phyloP scores from a whole-genome alignment of 2,329 filamentous ascomycete genomes.

The Thelonectria olida region DNA sequence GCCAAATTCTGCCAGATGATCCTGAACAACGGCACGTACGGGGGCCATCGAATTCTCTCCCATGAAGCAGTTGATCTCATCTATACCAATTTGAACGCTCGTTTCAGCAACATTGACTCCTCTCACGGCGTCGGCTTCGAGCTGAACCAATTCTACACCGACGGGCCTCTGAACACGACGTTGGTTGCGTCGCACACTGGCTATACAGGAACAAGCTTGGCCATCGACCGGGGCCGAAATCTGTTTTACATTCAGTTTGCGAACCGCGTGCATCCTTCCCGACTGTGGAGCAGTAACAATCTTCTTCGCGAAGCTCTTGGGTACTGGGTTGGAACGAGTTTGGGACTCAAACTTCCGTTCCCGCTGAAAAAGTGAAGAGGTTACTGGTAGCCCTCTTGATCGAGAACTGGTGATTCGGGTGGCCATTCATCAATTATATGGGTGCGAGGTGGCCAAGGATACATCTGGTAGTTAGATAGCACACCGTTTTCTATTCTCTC shows the following conservation, averaged over 20 bases:
- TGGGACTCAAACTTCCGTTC: neutral
- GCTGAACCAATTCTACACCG: constrained; percentile 45
- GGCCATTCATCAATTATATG: too few relatives aligned
- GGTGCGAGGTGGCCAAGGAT: too few relatives aligned
- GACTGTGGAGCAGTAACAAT: neutral
- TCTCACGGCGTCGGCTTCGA: constrained; percentile 45
- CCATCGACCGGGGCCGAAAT: constrained; percentile 27
- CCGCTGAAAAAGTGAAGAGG: too few relatives aligned
- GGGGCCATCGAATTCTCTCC: neutral
- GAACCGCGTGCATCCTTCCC: neutral
- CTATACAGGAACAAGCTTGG: constrained; percentile 38
- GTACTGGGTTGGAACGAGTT: neutral
- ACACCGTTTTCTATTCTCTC: too few relatives aligned
- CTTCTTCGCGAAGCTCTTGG: neutral
- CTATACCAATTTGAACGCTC: constrained; percentile 23
- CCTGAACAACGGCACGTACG: constrained; percentile 3
- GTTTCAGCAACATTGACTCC: constrained; percentile 36
- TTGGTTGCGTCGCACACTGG: constrained; percentile 37
- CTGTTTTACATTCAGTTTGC: neutral
- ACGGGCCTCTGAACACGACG: constrained; percentile 39
- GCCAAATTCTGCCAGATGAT: constrained; percentile 2
- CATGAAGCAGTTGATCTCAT: neutral
- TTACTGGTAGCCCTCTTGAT: too few relatives aligned
- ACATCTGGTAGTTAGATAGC: too few relatives aligned
- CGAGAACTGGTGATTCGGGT: too few relatives aligned